Percentiles rank a stretch among this genome's conserved stretches.
Evolutionary conservation across 179 eudicot genomes (phyloP).

Genomic region (Nepenthes alata): DNA sequence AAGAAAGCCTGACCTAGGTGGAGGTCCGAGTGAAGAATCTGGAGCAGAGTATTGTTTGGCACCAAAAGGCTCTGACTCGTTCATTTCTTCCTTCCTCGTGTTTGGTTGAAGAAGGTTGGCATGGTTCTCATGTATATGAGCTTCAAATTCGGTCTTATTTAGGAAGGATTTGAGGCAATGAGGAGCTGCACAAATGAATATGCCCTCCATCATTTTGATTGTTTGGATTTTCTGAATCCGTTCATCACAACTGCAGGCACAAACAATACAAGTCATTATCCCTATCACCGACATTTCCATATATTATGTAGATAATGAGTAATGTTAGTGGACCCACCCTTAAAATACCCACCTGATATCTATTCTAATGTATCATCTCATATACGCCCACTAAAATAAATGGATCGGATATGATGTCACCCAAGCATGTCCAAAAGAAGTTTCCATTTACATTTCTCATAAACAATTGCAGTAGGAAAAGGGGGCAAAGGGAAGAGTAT

Average conservation of each 20-base stretch:
- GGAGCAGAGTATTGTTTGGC: conserved; percentile 44
- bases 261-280: neutral
- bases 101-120: conserved; percentile 56
- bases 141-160: conserved; percentile 66
- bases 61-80: conserved; percentile 46
- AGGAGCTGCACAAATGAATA: conserved; percentile 91
- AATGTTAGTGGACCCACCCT: too few species aligned
- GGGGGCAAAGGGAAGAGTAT: too few species aligned
- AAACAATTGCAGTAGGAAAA: too few species aligned
- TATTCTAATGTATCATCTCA: too few species aligned
- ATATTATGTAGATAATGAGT: too few species aligned
- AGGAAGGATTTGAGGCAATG: conserved; percentile 86
- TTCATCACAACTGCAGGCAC: conserved; percentile 61
- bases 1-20: conserved; percentile 36
- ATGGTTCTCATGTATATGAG: conserved; percentile 55
- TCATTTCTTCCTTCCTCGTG: conserved; percentile 37
- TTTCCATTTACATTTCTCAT: neutral
- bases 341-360: too few species aligned
- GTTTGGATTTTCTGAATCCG: conserved; percentile 93
- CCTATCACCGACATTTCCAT: too few species aligned
- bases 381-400: neutral
- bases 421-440: neutral
- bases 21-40: conserved; percentile 68
- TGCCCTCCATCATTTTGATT: conserved; percentile 89
- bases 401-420: neutral